Evolutionary conservation across 192 early-diverging fungal genomes (phyloP), one percentile per base, ranked within the genome.

Genomic region (Entomortierella lignicola): DNA sequence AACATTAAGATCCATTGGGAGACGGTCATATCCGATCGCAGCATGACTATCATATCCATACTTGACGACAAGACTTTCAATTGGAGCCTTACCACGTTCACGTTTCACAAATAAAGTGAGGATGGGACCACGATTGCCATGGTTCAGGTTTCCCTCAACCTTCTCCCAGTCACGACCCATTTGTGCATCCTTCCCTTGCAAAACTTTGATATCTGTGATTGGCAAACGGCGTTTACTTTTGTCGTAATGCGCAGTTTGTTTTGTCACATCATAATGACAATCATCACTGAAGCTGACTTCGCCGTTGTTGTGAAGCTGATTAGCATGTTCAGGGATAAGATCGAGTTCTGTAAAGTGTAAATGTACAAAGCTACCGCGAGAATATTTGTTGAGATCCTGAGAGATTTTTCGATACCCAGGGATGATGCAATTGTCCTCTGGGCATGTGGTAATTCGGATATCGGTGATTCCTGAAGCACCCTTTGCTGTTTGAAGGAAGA

Each of bases 41-140:
- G 74, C 72, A 30, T 77, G 69, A 29, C 77, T 80, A 56, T 66
- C 65, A 15, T 20, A 70, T 0, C 84, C 81, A 63, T 85, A 66
- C 50, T 85, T 85, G 47, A 85, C 51, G 32, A 85, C 63, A 67
- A 85, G 64, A 13, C 77, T 77, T 17, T 71, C 80, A 26, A 85
- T 71, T 0, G 84, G 81, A 4, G 66, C 37, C 17, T 66, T 37
- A 1, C 32, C n/a, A 0, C 67, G 62, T 30, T 79, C 75, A 20
- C 75, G 54, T 37, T 56, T 54, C 5, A 79, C 75, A 66, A 70
- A 79, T 67, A 79, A 59, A n/a, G 75, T 79, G 34, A 79, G 42
- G 32, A 61, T 41, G 17, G 75, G 75, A 4, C 75, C 75, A 27
- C 27, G 56, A 41, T 43, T 79, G 26, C 75, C 75, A 26, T 79